phyloP scores from a whole-genome alignment of 352 stramenopile genomes.

The Globisporangium okanoganense region DNA sequence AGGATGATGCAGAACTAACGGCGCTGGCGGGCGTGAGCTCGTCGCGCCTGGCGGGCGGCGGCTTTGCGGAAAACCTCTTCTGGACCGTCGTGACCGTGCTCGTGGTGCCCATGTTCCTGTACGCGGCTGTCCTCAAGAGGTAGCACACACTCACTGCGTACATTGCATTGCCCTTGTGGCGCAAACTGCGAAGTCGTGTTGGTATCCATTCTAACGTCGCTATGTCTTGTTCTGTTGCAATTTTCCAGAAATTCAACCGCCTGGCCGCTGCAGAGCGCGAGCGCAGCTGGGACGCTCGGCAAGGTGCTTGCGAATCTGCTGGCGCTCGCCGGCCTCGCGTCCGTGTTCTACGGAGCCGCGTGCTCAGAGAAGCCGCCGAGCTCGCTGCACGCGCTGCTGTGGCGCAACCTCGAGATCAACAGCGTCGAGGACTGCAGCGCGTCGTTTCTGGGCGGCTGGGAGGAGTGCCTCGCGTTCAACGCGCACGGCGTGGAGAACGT shows the following conservation, averaged over 20 bases:
- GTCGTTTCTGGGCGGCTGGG: conserved; percentile 13
- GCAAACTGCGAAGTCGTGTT: background rate
- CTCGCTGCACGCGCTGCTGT: conserved; percentile 14
- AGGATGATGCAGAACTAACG: conserved; percentile 2
- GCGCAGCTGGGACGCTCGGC: conserved; percentile 18
- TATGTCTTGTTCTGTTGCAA: conserved; percentile 7
- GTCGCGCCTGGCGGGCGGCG: conserved; percentile 30
- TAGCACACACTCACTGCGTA: background rate
- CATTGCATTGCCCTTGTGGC: background rate
- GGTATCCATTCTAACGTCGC: background rate
- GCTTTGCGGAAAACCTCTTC: conserved; percentile 39
- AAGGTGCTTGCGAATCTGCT: conserved; percentile 41
- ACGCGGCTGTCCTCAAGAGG: conserved; percentile 25
- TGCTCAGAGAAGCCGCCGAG: conserved; percentile 17
- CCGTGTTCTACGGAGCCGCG: conserved; percentile 22
- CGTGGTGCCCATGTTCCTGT: conserved; percentile 46
- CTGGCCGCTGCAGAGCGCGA: conserved; percentile 39
- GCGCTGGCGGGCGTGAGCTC: conserved; percentile 3
- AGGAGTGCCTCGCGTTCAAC: conserved; percentile 9
- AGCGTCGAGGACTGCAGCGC: conserved; percentile 1
- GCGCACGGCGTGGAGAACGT: conserved; percentile 4
- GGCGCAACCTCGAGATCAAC: conserved; percentile 25
- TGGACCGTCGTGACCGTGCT: conserved; percentile 48
- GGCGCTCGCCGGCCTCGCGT: conserved; percentile 16
- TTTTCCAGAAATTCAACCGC: conserved; percentile 8